Conservation (phyloP, 2,329 filamentous ascomycete species). For the Exophiala viscosa region DNA sequence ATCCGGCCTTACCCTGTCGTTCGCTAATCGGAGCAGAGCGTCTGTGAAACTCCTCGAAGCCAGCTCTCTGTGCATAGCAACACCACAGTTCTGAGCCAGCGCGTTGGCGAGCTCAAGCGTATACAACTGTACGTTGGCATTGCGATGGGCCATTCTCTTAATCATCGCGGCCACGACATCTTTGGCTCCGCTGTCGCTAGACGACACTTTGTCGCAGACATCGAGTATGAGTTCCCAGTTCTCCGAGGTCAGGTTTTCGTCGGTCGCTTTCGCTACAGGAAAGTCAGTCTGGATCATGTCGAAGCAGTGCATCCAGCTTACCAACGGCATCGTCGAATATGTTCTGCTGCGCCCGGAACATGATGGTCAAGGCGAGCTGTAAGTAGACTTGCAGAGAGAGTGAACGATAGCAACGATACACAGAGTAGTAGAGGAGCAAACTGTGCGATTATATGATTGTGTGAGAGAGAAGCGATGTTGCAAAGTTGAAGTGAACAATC, state of each 20-base stretch:
- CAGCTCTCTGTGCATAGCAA: conserved; percentile 81
- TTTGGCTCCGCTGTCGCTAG: conserved; percentile 52
- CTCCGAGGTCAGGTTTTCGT: conserved; percentile 92
- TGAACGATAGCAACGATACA: neutral
- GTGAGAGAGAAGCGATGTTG: neutral
- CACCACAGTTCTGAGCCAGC: conserved; percentile 85
- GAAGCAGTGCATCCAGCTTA: conserved; percentile 38
- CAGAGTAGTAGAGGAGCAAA: neutral
- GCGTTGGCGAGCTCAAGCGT: conserved; percentile 89
- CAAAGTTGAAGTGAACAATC: neutral
- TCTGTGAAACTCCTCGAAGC: conserved; percentile 92
- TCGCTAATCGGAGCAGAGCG: conserved; percentile 81
- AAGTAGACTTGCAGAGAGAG: neutral
- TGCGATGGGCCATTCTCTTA: conserved; percentile 85
- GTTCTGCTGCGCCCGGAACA: conserved; percentile 63
- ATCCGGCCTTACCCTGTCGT: conserved; percentile 60
- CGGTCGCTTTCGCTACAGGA: conserved; percentile 71
- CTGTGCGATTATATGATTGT: too few species aligned
- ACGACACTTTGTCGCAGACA: conserved; percentile 58
- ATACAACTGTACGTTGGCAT: conserved; percentile 94
- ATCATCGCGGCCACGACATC: conserved; percentile 87
- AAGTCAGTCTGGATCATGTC: conserved; percentile 27
- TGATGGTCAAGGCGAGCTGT: conserved; percentile 28
- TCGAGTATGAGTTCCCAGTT: conserved; percentile 70
- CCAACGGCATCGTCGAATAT: conserved; percentile 68